Evolutionary conservation across 139 green algal species (phyloP).

Genomic region (Raphidocelis subcapitata): DNA sequence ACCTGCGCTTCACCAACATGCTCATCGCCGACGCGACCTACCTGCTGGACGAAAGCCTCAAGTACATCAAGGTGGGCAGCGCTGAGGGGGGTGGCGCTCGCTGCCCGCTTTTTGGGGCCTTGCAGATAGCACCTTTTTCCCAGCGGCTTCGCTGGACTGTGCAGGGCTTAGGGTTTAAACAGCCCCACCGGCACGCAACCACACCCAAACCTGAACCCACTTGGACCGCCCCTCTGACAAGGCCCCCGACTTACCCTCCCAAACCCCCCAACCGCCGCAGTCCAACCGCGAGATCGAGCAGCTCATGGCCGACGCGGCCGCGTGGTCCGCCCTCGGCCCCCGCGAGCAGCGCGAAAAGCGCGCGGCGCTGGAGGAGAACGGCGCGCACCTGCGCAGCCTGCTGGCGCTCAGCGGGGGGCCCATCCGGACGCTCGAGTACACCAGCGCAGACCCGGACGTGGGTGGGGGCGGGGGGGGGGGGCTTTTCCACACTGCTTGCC

Average conservation of each 20-base stretch:
- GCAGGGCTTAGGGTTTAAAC: too few relatives aligned
- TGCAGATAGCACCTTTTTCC: too few relatives aligned
- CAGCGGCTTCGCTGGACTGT: too few relatives aligned
- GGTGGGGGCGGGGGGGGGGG: too few relatives aligned
- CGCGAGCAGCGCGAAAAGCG: slow-evolving; percentile 12
- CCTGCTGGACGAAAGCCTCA: slow-evolving; percentile 89
- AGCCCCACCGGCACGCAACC: too few relatives aligned
- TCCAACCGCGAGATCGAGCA: slow-evolving; percentile 42
- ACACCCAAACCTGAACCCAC: too few relatives aligned
- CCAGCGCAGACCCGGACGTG: slow-evolving; percentile 12
- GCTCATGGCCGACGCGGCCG: neutral
- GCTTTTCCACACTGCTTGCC: too few relatives aligned
- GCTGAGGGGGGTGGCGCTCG: too few relatives aligned
- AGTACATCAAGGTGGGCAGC: slow-evolving; percentile 71
- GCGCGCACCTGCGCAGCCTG: slow-evolving; percentile 6
- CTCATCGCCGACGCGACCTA: slow-evolving; percentile 91
- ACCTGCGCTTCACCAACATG: slow-evolving; percentile 89
- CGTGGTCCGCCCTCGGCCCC: neutral
- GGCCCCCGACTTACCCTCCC: too few relatives aligned
- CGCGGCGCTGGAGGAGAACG: neutral
- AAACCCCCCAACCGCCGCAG: too few relatives aligned
- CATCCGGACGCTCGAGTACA: slow-evolving; percentile 25
- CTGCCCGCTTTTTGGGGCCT: too few relatives aligned
- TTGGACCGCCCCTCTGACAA: too few relatives aligned
- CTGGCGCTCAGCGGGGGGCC: slow-evolving; percentile 10